Conservation (phyloP, 2,329 filamentous ascomycete species). For the Annulohypoxylon truncatum region DNA sequence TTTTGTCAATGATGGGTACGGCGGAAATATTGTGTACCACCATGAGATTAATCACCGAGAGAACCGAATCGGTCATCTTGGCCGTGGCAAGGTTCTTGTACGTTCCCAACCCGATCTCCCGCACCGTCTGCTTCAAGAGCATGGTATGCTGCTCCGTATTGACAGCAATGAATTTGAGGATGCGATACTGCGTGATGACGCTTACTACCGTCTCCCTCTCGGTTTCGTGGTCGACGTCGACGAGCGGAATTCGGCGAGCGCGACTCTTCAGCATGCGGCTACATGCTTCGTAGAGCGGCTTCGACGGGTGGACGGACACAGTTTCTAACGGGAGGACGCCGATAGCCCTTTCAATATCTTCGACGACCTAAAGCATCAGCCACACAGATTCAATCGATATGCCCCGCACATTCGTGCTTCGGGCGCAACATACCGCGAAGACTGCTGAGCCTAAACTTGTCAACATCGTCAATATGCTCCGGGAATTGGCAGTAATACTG, state of each 20-base stretch:
- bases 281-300: constrained; percentile 93
- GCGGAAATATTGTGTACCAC: constrained; percentile 94
- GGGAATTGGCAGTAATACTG: constrained; percentile 99
- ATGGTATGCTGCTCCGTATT: constrained; percentile 89
- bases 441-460: constrained; percentile 92
- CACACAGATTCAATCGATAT: constrained; percentile 12
- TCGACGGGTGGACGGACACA: constrained; percentile 91
- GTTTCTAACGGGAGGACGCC: constrained; percentile 92
- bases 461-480: constrained; percentile 87
- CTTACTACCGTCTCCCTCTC: constrained; percentile 92
- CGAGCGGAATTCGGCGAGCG: constrained; percentile 90
- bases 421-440: constrained; percentile 75
- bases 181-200: constrained; percentile 97
- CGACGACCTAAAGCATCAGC: constrained; percentile 20
- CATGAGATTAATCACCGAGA: constrained; percentile 93
- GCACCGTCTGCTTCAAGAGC: constrained; percentile 85
- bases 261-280: constrained; percentile 93
- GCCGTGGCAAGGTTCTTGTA: constrained; percentile 85
- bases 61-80: constrained; percentile 88
- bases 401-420: constrained; percentile 29
- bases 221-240: constrained; percentile 95
- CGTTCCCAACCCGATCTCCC: constrained; percentile 85
- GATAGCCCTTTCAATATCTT: constrained; percentile 95
- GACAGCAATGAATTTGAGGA: constrained; percentile 98
- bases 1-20: constrained; percentile 88